These are phyloP conservation scores for Lotus japonicus DNA, from an alignment of 306 rosid species.

Conservation along the genomic window DNA sequence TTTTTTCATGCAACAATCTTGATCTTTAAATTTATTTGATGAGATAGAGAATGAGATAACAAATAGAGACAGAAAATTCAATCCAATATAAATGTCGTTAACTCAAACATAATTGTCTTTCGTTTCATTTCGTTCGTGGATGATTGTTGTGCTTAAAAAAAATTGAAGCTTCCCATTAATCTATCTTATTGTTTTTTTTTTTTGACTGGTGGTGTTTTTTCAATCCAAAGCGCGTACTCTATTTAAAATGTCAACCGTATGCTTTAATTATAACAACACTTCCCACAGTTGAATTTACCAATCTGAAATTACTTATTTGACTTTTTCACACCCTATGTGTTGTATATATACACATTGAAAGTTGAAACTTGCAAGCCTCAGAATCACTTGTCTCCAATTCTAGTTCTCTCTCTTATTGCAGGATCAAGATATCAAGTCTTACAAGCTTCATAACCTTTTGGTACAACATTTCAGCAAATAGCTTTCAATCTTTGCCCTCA, in stretches of 20 bases:
- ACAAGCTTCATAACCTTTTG: background rate
- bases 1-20: no score
- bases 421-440: background rate
- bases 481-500: background rate
- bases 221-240: constrained; percentile 29
- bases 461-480: background rate
- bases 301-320: background rate
- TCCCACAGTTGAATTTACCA: constrained; percentile 15
- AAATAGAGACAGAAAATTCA: no score
- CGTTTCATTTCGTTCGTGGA: no score
- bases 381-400: background rate
- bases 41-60: no score
- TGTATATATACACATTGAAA: background rate
- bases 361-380: constrained; percentile 6
- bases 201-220: background rate
- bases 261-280: constrained; percentile 1
- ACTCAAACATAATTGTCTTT: no score
- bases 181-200: background rate
- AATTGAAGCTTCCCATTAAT: constrained; percentile 28
- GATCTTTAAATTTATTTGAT: no score
- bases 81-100: no score
- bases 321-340: background rate
- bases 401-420: background rate
- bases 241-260: constrained; percentile 20
- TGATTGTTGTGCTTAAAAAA: background rate